Conservation (phyloP, 176 grass and related monocot genomes). For the Musa beccarii region DNA sequence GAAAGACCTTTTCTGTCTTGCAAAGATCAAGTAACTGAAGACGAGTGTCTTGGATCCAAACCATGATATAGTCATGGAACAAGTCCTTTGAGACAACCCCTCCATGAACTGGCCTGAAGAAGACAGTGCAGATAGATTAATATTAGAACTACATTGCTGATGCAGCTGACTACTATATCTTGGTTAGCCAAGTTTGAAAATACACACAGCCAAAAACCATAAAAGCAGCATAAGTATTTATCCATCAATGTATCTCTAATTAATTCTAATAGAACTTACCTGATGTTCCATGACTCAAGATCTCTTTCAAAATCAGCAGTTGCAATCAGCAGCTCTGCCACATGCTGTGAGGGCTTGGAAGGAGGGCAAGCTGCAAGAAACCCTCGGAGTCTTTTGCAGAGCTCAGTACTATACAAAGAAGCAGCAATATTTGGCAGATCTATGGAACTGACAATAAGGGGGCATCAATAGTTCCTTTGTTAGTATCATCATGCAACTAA, state of each 20-base stretch:
- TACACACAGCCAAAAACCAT: background rate
- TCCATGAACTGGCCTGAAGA: slow-evolving; percentile 59
- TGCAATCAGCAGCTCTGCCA: slow-evolving; percentile 72
- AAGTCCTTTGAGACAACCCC: slow-evolving; percentile 82
- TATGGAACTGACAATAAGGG: slow-evolving; percentile 54
- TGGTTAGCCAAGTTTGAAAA: background rate
- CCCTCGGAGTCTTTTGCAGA: slow-evolving; percentile 66
- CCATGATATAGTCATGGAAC: slow-evolving; percentile 79
- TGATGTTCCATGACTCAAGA: slow-evolving; percentile 80
- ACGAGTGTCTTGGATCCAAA: slow-evolving; percentile 85
- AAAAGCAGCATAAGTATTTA: background rate
- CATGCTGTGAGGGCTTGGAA: slow-evolving; percentile 66
- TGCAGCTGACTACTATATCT: background rate
- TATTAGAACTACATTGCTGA: background rate
- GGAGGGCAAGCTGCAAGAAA: slow-evolving; percentile 88
- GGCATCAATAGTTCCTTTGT: background rate
- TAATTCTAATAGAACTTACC: slow-evolving; percentile 30
- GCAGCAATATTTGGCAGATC: slow-evolving; percentile 95
- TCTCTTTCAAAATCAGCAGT: slow-evolving; percentile 86
- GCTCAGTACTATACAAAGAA: slow-evolving; percentile 71
- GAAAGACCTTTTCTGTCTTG: slow-evolving; percentile 66
- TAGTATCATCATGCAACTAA: background rate
- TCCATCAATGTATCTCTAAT: background rate
- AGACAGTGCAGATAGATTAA: slow-evolving; percentile 19
- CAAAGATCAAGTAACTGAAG: slow-evolving; percentile 86